These are phyloP conservation scores for Calonectria montana DNA, from an alignment of 2,329 filamentous ascomycete species.

Conservation along the genomic window DNA sequence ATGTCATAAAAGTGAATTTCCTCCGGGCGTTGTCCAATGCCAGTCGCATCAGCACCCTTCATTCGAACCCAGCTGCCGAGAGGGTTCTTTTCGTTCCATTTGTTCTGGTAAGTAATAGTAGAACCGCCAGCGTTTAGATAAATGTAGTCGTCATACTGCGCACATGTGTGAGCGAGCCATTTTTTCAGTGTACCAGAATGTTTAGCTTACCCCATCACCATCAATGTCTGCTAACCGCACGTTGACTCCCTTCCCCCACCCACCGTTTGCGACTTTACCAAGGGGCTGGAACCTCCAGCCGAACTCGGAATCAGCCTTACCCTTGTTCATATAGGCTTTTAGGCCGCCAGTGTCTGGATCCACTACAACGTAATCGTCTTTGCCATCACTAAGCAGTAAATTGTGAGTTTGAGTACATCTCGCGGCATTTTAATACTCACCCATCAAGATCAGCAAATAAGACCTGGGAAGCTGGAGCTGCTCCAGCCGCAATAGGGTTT, in stretches of 20 bases:
- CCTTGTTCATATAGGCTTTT: not conserved
- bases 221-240: conserved; percentile 39
- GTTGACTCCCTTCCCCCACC: conserved; percentile 26
- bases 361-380: conserved; percentile 22
- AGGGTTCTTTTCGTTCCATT: not conserved
- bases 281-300: conserved; percentile 5
- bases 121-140: conserved; percentile 20
- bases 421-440: not conserved
- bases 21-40: conserved; percentile 29
- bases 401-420: not conserved
- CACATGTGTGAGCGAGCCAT: no score
- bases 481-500: conserved; percentile 15
- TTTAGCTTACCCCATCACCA: conserved; percentile 30
- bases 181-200: not conserved
- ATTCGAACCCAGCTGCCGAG: not conserved
- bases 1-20: conserved; percentile 36
- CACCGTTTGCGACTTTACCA: conserved; percentile 28
- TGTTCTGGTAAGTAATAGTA: not conserved
- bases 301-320: not conserved
- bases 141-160: conserved; percentile 32
- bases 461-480: conserved; percentile 5
- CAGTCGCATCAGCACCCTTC: conserved; percentile 20
- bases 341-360: conserved; percentile 14
- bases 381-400: not conserved
- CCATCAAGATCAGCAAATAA: conserved; percentile 16